These are phyloP conservation scores for Phyllosticta citribraziliensis DNA, from an alignment of 2,329 filamentous ascomycete genomes.

Conservation along the genomic window DNA sequence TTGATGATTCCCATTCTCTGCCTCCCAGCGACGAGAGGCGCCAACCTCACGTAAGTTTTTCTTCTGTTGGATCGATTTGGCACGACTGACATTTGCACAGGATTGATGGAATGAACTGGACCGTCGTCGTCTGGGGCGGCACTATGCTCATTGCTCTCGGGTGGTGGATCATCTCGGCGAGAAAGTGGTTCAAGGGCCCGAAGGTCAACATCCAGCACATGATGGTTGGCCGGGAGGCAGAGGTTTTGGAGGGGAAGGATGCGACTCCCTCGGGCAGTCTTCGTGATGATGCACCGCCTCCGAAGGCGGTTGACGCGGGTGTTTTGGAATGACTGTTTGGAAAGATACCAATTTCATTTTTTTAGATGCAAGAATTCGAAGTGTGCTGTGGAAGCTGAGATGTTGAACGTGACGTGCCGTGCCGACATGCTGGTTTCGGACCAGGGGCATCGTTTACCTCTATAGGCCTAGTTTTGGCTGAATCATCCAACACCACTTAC, in stretches of 20 bases:
- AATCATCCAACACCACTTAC: neutral
- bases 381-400: too few relatives aligned
- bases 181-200: slow-evolving; percentile 61
- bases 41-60: slow-evolving; percentile 37
- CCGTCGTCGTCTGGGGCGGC: slow-evolving; percentile 54
- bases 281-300: neutral
- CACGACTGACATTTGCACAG: slow-evolving; percentile 15
- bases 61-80: neutral
- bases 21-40: slow-evolving; percentile 49
- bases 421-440: neutral
- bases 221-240: slow-evolving; percentile 33
- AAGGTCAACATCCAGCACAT: slow-evolving; percentile 56
- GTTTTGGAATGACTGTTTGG: neutral
- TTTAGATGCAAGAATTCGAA: too few relatives aligned
- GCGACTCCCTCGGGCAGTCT: slow-evolving; percentile 4
- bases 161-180: slow-evolving; percentile 56
- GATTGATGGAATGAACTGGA: slow-evolving; percentile 55
- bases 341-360: neutral
- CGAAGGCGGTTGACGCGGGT: slow-evolving; percentile 6
- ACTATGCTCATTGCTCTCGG: slow-evolving; percentile 50
- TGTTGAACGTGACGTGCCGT: too few relatives aligned
- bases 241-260: slow-evolving; percentile 28
- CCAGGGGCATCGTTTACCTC: neutral
- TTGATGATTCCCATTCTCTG: slow-evolving; percentile 62
- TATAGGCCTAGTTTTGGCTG: neutral